Evolutionary conservation across 305 asterid genomes (phyloP).

Genomic region (Solanum hybrid): DNA sequence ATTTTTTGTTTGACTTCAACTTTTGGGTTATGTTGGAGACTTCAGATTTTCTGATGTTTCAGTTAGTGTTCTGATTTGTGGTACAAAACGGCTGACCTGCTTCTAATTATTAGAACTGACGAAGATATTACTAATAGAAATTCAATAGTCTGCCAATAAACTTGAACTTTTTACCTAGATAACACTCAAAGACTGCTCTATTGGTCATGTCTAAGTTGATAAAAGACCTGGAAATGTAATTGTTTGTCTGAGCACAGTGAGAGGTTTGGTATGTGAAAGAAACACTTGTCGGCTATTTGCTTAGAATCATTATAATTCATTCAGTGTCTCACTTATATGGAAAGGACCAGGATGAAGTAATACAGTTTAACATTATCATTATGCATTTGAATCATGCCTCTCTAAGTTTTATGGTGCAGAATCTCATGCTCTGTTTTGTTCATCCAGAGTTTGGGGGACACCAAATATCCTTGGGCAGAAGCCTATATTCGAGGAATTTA

Average conservation of each 20-base stretch:
- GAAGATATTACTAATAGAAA: neutral
- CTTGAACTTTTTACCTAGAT: neutral
- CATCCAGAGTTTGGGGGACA: too few species aligned
- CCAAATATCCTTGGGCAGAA: too few species aligned
- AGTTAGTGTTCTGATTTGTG: neutral
- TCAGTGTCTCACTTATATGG: neutral
- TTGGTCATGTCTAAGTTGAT: neutral
- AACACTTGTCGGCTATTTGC: neutral
- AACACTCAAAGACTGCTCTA: neutral
- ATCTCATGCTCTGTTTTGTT: too few species aligned
- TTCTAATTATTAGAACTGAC: neutral
- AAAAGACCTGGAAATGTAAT: neutral
- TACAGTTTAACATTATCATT: too few species aligned
- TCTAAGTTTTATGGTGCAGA: too few species aligned
- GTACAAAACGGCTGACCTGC: neutral
- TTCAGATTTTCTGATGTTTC: neutral
- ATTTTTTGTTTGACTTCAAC: neutral
- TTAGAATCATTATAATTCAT: neutral
- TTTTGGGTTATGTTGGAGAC: neutral
- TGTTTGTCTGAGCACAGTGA: neutral
- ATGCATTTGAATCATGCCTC: too few species aligned
- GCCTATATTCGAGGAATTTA: too few species aligned
- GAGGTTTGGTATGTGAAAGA: neutral
- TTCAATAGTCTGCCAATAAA: neutral
- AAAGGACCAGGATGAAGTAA: too few species aligned